Evolutionary conservation across 257 asterid genomes (phyloP), one percentile per base, ranked within the genome.

Genomic region (Cordia subcordata): DNA sequence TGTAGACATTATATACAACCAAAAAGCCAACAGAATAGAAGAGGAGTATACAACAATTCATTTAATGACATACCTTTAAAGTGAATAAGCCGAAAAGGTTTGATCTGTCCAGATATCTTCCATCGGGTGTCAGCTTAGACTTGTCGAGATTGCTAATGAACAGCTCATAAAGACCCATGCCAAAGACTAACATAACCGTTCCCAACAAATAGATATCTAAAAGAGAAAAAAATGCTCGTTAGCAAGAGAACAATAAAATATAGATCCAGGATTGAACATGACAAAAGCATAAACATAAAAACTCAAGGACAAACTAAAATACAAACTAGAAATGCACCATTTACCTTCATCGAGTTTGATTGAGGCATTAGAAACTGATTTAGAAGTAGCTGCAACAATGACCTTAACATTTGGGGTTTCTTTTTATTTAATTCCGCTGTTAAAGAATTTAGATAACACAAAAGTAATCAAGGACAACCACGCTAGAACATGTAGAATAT

Each of bases 161-260:
- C 53, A 91, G 95, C 81, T 91, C 98, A 60, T 91, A 91, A 4
- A 91, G 94, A 50, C 98, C 96, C 95, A 85, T 85, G 39, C 96
- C 98, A 23, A 91, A 91, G 13, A 91, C 96, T 78, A 91, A 32
- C 98, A 91, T 91, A 75, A 91, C 98, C 46, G 98, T 91, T 60
- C 98, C 98, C 49, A 91, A 72, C 33, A 91, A 82, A 70, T 91
- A 91, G 40, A 87, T 85, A 83, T 91, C 96, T 87, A 58, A 4
- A 32, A 23, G 22, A 8, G 45, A 47, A 58, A 59, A 42, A 5
- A 54, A 33, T 22, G 32, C 18, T 10, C 51, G 53, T 40, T 53
- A 54, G 47, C 27, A 58, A 42, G 47, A 42, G 47, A 42, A 42
- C 2, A 2, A 3, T 8, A 2, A 42, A 42, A 49, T 13, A 20